Conservation (phyloP, 2,329 filamentous ascomycete species). For the Alternaria dauci region DNA sequence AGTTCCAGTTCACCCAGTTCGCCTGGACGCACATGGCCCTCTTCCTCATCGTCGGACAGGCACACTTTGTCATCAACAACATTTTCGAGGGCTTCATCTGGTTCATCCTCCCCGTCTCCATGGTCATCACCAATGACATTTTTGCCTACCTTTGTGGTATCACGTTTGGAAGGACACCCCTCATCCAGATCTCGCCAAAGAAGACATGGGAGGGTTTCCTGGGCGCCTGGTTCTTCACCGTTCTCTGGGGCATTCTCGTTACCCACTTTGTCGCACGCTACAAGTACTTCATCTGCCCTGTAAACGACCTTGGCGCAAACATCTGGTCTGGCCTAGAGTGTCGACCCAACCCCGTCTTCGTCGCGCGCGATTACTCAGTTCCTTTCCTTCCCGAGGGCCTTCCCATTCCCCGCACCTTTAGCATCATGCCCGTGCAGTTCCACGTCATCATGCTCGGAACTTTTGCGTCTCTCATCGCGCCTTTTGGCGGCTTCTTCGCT, state of each 20-base stretch:
- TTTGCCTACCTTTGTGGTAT: slow-evolving; percentile 98
- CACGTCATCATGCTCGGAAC: slow-evolving; percentile 90
- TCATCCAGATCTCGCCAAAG: slow-evolving; percentile 98
- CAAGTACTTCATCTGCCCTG: slow-evolving; percentile 98
- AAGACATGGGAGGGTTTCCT: slow-evolving; percentile 99
- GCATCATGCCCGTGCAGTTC: slow-evolving; percentile 87
- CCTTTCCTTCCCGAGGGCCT: slow-evolving; percentile 56
- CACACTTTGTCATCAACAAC: slow-evolving; percentile 99
- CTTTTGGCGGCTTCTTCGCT: slow-evolving; percentile 98
- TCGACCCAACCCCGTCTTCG: slow-evolving; percentile 89
- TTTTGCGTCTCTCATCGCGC: slow-evolving; percentile 95
- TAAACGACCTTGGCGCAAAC: slow-evolving; percentile 94
- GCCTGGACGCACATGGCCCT: slow-evolving; percentile 99
- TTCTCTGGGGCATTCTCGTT: slow-evolving; percentile 82
- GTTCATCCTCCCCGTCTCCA: slow-evolving; percentile 94
- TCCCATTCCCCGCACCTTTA: slow-evolving; percentile 75
- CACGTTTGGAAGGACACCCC: slow-evolving; percentile 92
- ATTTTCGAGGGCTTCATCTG: slow-evolving; percentile 99
- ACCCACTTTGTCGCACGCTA: slow-evolving; percentile 87
- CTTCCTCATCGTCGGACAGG: slow-evolving; percentile 96
- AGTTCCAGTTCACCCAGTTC: slow-evolving; percentile 98
- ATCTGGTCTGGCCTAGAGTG: slow-evolving; percentile 90
- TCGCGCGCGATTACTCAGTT: slow-evolving; percentile 76
- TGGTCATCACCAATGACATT: slow-evolving; percentile 99
- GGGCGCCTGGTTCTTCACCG: slow-evolving; percentile 94